Percentiles rank a stretch among this genome's conserved stretches.
Evolutionary conservation across 106 monocot species (phyloP).

Genomic region (Amphibolis antarctica): DNA sequence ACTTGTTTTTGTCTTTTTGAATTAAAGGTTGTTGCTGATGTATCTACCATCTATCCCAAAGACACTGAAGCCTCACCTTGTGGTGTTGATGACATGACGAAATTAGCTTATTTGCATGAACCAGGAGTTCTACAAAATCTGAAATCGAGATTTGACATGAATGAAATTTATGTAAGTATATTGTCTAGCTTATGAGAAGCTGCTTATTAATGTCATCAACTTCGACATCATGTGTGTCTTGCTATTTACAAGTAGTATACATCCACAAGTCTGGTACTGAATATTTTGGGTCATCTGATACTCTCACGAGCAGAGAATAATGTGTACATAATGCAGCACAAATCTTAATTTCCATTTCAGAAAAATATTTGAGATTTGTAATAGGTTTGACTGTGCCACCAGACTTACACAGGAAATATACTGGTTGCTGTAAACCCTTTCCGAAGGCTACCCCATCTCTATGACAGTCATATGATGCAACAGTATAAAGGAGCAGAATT

Average conservation of each 20-base stretch:
- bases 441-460: conserved; percentile 58
- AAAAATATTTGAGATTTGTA: not conserved
- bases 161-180: conserved; percentile 47
- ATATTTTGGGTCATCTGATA: not conserved
- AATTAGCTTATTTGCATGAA: conserved; percentile 51
- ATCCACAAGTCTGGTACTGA: not conserved
- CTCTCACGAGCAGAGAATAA: not conserved
- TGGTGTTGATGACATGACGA: conserved; percentile 68
- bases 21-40: conserved; percentile 27
- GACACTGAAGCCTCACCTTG: conserved; percentile 47
- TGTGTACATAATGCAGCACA: too few relatives aligned
- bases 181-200: not conserved
- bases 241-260: not conserved
- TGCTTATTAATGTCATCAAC: not conserved
- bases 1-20: not conserved
- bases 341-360: too few relatives aligned
- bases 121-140: conserved; percentile 58
- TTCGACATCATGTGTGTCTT: too few relatives aligned
- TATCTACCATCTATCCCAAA: conserved; percentile 26
- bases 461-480: conserved; percentile 61
- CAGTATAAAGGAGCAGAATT: conserved; percentile 54
- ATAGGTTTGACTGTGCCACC: conserved; percentile 3
- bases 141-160: conserved; percentile 48
- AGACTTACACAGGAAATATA: conserved; percentile 62
- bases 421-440: conserved; percentile 71